Evolutionary conservation across 306 rosid genomes (phyloP).

Genomic region (Quercus dentata): DNA sequence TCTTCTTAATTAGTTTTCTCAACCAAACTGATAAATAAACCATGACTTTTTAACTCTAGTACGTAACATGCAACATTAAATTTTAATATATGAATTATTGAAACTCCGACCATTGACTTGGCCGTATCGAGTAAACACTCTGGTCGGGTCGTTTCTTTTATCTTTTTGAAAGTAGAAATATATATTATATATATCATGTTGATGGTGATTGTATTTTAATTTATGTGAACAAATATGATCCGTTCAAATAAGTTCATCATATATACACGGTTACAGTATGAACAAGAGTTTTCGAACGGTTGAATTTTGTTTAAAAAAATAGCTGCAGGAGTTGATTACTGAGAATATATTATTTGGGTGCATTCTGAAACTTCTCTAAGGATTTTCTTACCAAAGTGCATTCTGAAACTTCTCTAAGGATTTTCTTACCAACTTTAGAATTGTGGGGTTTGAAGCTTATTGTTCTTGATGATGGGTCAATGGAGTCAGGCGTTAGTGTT

Average conservation of each 20-base stretch:
- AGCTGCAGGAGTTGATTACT: not conserved
- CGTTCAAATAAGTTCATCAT: not conserved
- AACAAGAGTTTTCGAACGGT: not conserved
- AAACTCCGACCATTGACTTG: not conserved
- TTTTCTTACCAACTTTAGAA: not conserved
- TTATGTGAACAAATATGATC: not conserved
- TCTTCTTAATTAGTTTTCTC: no score
- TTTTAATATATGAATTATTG: not conserved
- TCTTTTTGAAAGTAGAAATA: not conserved
- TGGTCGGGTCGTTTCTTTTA: not conserved
- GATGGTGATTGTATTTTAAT: not conserved
- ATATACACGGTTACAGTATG: not conserved
- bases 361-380: no score
- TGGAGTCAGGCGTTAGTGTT: not conserved
- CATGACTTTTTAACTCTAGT: not conserved
- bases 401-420: not conserved
- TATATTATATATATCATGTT: not conserved
- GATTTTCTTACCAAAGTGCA: not conserved
- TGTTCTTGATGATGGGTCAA: slow-evolving; percentile 15
- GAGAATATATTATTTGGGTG: not conserved
- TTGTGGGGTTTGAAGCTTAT: not conserved
- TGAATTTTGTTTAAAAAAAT: not conserved
- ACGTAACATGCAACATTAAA: no score
- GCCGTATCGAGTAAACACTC: not conserved
- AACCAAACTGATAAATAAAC: no score